Base-by-base conservation (phyloP, 164 flowering plant species). In the Saururus chinensis region DNA sequence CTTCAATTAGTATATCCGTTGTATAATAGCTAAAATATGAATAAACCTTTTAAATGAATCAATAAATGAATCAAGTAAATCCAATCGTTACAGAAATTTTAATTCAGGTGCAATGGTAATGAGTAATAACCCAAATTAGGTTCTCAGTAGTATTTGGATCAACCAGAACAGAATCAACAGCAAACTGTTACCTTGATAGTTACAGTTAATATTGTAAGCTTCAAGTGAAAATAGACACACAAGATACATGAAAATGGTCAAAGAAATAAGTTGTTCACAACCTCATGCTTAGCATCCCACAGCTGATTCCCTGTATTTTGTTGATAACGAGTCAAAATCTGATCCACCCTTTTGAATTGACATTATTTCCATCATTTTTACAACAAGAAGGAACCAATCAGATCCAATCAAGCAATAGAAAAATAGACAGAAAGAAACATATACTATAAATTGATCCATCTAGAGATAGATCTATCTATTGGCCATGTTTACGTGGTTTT, bases 261-360 rank as follows among this genome's bases (percentile, higher is more conserved):
- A 24, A n/a, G 9, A 24, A 55, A 24, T 30, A 30, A 30, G 37
- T 42, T 1, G 12, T 42, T 4, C 12, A 20, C 1, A 35, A 91
- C 98, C 89, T 91, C 98, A 79, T 91, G 96, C 68, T 84, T 87
- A 42, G 96, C 84, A 85, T 91, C 96, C 98, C 98, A 91, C 22
- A 91, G 66, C 75, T 65, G 86, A 73, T 80, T 79, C 53, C 88
- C 86, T 24, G 90, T 79, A 0, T 56, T 60, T 61, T 63, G 78
- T 49, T 91, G 92, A 62, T 87, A 88, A 16, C 61, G 67, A 12
- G 82, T 85, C 77, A 89, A 67, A 22, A 85, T 67, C 59, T 82
- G 71, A 63, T 64, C 64, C 77, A 89, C 51, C 59, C 96, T 88
- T 56, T 66, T 21, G 19, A 42, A 16, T 19, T 16, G 4, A 26